Base-by-base conservation (phyloP, 192 early-diverging fungal species). In the Chytriomyces confervae region DNA sequence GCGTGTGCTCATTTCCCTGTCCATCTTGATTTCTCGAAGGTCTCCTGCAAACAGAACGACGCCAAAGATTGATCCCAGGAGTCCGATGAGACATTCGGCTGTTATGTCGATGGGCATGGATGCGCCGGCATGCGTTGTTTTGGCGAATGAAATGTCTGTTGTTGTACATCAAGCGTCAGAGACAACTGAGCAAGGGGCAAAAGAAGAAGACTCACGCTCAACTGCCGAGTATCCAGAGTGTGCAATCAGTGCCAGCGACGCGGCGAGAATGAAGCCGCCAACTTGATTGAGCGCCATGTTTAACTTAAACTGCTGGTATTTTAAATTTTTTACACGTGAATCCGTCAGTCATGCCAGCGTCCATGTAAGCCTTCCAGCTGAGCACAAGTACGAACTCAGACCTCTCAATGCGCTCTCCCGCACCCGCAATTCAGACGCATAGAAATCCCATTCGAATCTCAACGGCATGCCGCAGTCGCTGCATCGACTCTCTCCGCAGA, bases 131-230 rank as follows among this genome's bases (percentile, higher is more conserved):
- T 60, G 70, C 16, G 70, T 72, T 11, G 70, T 20, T 43, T 72
- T 72, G 13, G 36, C 70, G 36, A 72, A 72, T 8, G 70, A 43
- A 13, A 72, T 16, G 70, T 72, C 70, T 72, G 70, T 65, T 49
- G 53, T 51, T 60, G 16, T 9, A 6, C 49, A 43, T 57, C 13
- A 20, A 20, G 20, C 53, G 53, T 43, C 53, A 60, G 47, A 69
- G 9, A 69, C 23, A 5, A 6, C 18, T 60, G 43, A 50, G 43
- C 53, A 61, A 29, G 9, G 16, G 1, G 67, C 63, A 29, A 69
- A 29, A 44, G 44, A 69, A 69, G n/a, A 29, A 69, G 1, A 49
- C 67, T 24, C 67, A 72, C 70, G 70, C 60, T 72, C 70, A 50
- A 50, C 70, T 9, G 70, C 70, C 20, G 70, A 72, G 36, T 60